A percentile compares a stretch with the other conserved stretches of the same genome.
Conservation (phyloP, 495 filamentous ascomycete species). For the Tuber borchii region DNA sequence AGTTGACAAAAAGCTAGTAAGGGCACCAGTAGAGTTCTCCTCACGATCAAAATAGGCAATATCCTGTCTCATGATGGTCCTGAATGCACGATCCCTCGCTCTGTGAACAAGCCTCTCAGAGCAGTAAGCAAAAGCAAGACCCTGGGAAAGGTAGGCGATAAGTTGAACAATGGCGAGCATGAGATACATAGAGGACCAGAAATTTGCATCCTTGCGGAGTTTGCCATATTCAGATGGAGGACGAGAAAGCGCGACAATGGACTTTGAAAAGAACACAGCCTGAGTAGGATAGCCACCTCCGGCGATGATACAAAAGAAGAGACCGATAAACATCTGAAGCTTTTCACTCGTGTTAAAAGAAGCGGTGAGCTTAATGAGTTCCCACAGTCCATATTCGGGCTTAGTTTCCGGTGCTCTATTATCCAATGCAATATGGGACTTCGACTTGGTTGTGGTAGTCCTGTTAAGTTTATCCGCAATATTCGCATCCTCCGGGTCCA, state of each 20-base stretch:
- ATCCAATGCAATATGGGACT: slow-evolving; percentile 63
- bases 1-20: slow-evolving; percentile 79
- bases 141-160: slow-evolving; percentile 61
- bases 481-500: slow-evolving; percentile 58
- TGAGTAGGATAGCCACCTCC: slow-evolving; percentile 82
- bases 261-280: slow-evolving; percentile 84
- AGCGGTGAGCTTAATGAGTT: slow-evolving; percentile 73
- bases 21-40: slow-evolving; percentile 73
- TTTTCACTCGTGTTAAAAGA: slow-evolving; percentile 75
- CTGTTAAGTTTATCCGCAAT: slow-evolving; percentile 52
- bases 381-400: slow-evolving; percentile 67
- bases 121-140: slow-evolving; percentile 71
- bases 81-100: slow-evolving; percentile 71
- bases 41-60: slow-evolving; percentile 82
- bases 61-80: slow-evolving; percentile 85
- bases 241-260: slow-evolving; percentile 62
- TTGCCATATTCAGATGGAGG: slow-evolving; percentile 47
- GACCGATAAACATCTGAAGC: slow-evolving; percentile 64
- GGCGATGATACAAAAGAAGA: slow-evolving; percentile 70
- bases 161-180: slow-evolving; percentile 80
- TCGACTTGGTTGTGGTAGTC: slow-evolving; percentile 60
- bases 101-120: slow-evolving; percentile 77
- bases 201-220: slow-evolving; percentile 64
- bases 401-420: slow-evolving; percentile 48
- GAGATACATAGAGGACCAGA: slow-evolving; percentile 91